A percentile compares a stretch with the other conserved stretches of the same genome.
Conservation (phyloP, 2,329 filamentous ascomycete genomes). For the Aspergillus hiratsukae region DNA sequence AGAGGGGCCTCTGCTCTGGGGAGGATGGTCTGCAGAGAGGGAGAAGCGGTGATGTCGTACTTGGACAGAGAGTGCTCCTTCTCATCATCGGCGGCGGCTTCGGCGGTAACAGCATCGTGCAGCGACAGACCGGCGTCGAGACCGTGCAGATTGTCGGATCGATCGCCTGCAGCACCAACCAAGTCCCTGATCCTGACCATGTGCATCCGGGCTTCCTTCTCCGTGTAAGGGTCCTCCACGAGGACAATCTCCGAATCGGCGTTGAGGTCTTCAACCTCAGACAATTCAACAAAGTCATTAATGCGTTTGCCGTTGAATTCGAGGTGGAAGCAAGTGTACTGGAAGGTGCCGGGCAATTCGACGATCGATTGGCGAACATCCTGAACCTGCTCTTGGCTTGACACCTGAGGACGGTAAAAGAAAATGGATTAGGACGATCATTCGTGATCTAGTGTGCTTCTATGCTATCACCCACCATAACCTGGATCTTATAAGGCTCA, state of each 20-base stretch:
- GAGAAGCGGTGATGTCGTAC: constrained; percentile 71
- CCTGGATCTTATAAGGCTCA: constrained; percentile 70
- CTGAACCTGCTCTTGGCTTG: constrained; percentile 91
- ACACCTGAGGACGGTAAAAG: constrained; percentile 56
- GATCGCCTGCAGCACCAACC: constrained; percentile 84
- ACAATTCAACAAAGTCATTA: constrained; percentile 92
- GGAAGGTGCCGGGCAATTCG: constrained; percentile 86
- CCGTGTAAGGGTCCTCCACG: constrained; percentile 93
- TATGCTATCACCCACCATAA: constrained; percentile 63
- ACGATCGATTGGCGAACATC: constrained; percentile 96
- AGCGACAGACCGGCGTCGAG: constrained; percentile 80
- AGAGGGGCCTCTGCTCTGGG: constrained; percentile 62
- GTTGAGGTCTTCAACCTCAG: constrained; percentile 76
- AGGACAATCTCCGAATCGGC: constrained; percentile 73
- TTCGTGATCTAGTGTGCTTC: constrained; percentile 6
- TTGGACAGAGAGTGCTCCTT: constrained; percentile 58
- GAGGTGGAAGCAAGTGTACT: constrained; percentile 98
- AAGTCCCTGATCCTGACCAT: constrained; percentile 85
- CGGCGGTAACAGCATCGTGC: constrained; percentile 66
- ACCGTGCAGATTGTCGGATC: constrained; percentile 81
- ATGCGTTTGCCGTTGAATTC: constrained; percentile 83
- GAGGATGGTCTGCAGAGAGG: constrained; percentile 66
- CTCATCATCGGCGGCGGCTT: constrained; percentile 42
- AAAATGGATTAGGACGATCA: constrained; percentile 8
- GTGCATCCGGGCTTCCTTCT: constrained; percentile 96